Conservation (phyloP, 345 rosid genomes). For the Ceriops decandra region DNA sequence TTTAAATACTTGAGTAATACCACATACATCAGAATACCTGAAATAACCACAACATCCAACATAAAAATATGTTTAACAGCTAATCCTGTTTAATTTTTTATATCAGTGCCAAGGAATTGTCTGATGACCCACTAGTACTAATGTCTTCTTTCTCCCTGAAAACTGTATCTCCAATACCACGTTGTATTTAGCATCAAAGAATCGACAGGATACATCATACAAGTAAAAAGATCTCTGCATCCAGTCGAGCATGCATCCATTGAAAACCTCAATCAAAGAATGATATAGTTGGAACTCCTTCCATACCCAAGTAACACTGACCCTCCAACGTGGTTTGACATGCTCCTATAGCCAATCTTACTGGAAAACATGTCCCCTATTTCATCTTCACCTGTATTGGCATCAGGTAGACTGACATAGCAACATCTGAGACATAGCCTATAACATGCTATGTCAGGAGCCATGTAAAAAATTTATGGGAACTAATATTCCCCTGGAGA, state of each 20-base stretch:
- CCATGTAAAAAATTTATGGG: slow-evolving; percentile 5
- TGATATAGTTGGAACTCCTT: neutral
- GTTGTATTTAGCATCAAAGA: no score
- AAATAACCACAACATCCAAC: no score
- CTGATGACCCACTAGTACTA: no score
- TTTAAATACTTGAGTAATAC: no score
- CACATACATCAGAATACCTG: no score
- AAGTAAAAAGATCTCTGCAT: no score
- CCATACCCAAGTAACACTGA: neutral
- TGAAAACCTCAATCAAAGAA: neutral
- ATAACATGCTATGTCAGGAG: slow-evolving; percentile 17
- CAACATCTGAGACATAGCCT: slow-evolving; percentile 12
- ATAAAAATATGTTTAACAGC: no score
- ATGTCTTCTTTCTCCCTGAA: no score
- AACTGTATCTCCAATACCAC: no score
- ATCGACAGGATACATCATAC: no score
- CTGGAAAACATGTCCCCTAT: neutral
- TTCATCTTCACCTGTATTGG: slow-evolving; percentile 9
- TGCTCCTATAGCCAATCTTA: neutral
- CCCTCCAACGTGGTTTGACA: neutral
- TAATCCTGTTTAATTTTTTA: no score
- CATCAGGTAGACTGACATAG: slow-evolving; percentile 21
- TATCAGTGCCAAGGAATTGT: no score
- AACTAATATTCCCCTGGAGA: slow-evolving; percentile 14
- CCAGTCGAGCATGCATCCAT: neutral